Evolutionary conservation across 1,139 yeast species (phyloP), one percentile per base, ranked within the genome.

Genomic region (Nakaseomyces delphensis): DNA sequence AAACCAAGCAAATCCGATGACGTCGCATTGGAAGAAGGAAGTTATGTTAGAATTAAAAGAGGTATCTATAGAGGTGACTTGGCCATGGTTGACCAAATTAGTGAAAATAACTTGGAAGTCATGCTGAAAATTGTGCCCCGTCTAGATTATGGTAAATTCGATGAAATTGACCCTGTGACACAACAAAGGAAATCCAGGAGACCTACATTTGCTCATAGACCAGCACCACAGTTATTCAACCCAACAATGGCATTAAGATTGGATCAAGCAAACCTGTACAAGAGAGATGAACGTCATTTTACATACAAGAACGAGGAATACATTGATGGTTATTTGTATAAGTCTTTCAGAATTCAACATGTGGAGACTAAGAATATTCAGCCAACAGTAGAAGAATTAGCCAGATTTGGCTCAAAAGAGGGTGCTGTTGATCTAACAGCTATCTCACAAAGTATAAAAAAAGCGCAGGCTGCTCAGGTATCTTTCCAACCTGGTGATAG

Each of bases 51-150:
- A 53, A 76, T 91, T 51, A 82, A 84, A 56, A 76, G 95, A 51
- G 97, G 98, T 50, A 83, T 83, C 59, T 89, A 89, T 63, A 85
- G 84, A 58, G 93, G 93, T 32, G 98, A 91, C 63, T 71, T 91
- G 51, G 98, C 96, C 16, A 76, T 86, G 44, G 95, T 91, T 44
- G 96, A 87, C 56, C 87, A 89, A 58, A 74, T 93, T 51, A 84
- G 95, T 44, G 97, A 91, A 59, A 89, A 86, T 59, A 97, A 96
- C 42, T 73, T 93, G 52, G 97, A 89, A 60, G 97, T 87, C 19
- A 76, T 94, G 57, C 77, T 95, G 56, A 86, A 86, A 59, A 71
- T 93, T 48, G 94, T 91, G 19, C 98, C 98, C 30, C 77, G 98
- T 56, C 68, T 91, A 47, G 97, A 91, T 62, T 91, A 91, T 62